phyloP scores from a whole-genome alignment of 257 asterid genomes.

The Rhazya stricta region DNA sequence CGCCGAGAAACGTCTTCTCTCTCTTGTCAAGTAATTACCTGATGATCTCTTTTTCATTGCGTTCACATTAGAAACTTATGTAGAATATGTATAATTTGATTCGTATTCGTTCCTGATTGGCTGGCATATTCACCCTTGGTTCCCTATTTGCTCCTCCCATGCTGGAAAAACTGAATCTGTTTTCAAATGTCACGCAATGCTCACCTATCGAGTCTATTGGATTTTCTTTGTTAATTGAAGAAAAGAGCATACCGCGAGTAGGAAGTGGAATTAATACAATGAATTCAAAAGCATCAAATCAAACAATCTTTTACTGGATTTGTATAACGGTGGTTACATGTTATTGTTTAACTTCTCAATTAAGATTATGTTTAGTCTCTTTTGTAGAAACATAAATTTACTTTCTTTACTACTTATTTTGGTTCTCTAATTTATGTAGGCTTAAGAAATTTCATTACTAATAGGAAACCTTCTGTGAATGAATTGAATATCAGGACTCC shows the following conservation, averaged over 20 bases:
- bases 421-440: neutral
- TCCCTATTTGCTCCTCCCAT: neutral
- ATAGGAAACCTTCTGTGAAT: neutral
- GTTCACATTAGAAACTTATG: neutral
- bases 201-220: neutral
- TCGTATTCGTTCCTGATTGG: neutral
- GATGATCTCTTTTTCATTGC: neutral
- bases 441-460: neutral
- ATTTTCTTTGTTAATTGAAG: neutral
- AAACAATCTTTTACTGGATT: neutral
- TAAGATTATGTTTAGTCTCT: neutral
- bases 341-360: neutral
- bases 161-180: neutral
- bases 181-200: neutral
- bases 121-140: neutral
- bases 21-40: constrained; percentile 43
- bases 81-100: neutral
- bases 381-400: neutral
- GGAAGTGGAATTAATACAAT: no score
- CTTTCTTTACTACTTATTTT: neutral
- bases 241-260: no score
- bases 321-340: neutral
- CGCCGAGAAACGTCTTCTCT: constrained; percentile 85
- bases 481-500: constrained; percentile 57
- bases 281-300: no score